Percentiles rank a stretch among this genome's conserved stretches.
phyloP scores from a whole-genome alignment of 2,329 filamentous ascomycete species.

The Colletotrichum abscissum region DNA sequence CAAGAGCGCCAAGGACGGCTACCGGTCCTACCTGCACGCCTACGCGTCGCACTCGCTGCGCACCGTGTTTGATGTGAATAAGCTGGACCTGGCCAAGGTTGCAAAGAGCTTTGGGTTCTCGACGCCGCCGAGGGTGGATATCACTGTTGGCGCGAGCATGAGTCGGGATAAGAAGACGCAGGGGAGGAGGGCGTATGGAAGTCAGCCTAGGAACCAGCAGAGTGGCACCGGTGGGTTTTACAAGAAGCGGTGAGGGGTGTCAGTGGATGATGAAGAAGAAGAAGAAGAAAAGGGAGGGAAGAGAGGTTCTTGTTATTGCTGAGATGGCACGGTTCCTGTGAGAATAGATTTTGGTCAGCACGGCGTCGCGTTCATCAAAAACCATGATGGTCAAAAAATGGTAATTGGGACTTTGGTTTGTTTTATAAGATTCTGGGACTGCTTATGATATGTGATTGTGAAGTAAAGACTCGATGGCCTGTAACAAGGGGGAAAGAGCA shows the following conservation, averaged over 20 bases:
- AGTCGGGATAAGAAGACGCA: slow-evolving; percentile 75
- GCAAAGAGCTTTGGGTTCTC: slow-evolving; percentile 86
- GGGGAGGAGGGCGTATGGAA: slow-evolving; percentile 78
- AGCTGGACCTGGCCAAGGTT: slow-evolving; percentile 84
- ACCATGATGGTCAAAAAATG: slow-evolving; percentile 19
- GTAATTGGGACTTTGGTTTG: slow-evolving; percentile 22
- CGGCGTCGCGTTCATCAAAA: slow-evolving; percentile 29
- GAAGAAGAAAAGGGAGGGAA: not conserved
- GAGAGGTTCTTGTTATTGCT: not conserved
- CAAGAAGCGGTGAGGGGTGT: slow-evolving; percentile 42
- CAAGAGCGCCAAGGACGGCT: slow-evolving; percentile 83
- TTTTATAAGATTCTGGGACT: not conserved
- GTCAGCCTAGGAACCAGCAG: slow-evolving; percentile 73
- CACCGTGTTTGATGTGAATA: slow-evolving; percentile 80
- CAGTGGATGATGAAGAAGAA: not conserved
- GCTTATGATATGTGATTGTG: not conserved
- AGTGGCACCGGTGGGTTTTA: slow-evolving; percentile 40
- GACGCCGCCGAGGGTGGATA: slow-evolving; percentile 84
- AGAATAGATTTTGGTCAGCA: slow-evolving; percentile 17
- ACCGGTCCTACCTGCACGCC: slow-evolving; percentile 91
- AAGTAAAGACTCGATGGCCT: not conserved
- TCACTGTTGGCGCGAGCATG: slow-evolving; percentile 85
- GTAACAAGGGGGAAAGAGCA: not conserved
- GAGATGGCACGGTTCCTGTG: slow-evolving; percentile 10
- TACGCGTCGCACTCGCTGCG: slow-evolving; percentile 80